Evolutionary conservation across 129 eudicot species (phyloP).

Genomic region (Tagetes patula): DNA sequence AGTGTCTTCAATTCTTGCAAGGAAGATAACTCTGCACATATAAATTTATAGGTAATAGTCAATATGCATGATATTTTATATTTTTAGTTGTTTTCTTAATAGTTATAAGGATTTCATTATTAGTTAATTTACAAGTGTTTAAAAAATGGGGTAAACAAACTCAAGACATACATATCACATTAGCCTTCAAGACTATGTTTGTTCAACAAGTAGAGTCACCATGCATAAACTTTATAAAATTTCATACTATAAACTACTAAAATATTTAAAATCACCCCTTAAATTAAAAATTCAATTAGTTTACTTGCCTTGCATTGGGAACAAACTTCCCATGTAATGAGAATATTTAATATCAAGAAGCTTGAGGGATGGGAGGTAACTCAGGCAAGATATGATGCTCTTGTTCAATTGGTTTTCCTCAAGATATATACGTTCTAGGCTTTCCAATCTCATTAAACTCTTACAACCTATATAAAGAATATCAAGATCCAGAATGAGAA

Average conservation of each 20-base stretch:
- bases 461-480: not conserved
- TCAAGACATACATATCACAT: no score
- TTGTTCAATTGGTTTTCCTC: not conserved
- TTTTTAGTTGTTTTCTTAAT: not conserved
- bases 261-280: no score
- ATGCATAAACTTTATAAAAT: no score
- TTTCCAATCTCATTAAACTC: constrained; percentile 18
- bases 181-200: no score
- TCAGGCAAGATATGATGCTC: constrained; percentile 30
- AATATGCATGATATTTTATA: not conserved
- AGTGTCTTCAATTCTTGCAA: not conserved
- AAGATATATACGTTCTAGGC: constrained; percentile 15
- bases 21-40: not conserved
- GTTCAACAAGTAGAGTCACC: no score
- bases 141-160: no score
- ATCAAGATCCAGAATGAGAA: no score
- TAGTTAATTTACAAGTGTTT: no score
- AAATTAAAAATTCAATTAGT: no score
- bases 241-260: no score
- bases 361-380: constrained; percentile 27
- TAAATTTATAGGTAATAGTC: not conserved
- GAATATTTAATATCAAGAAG: constrained; percentile 9
- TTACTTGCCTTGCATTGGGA: constrained; percentile 18
- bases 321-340: not conserved
- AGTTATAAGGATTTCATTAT: not conserved